Evolutionary conservation across 2,329 filamentous ascomycete species (phyloP), one percentile per base, ranked within the genome.

Genomic region (Scleromitrula shiraiana): DNA sequence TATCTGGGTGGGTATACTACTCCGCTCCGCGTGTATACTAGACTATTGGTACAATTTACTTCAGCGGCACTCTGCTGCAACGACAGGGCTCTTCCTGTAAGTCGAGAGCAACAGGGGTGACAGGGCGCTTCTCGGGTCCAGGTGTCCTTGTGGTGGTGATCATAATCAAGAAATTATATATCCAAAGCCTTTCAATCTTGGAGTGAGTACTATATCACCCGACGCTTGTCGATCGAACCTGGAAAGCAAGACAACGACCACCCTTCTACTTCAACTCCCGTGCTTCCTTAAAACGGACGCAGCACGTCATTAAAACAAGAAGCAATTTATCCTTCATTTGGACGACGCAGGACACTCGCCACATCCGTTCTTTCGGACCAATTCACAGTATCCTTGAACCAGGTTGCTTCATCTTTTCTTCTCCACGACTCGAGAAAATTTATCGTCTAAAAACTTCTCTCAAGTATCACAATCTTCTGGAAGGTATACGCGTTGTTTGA

Each of bases 281-380:
- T 42, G 50, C 48, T 46, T 50, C 53, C 51, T 49, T 52, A 56
- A 59, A 48, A 51, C 36, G 51, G 56, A 54, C 46, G 32, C 54
- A 49, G 54, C 57, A 61, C 60, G 58, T 62, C 61, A 62, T 58
- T 58, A 57, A 59, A 48, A 52, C 52, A 56, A 46, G 39, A 54
- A 56, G 46, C 46, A 59, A 60, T 58, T 58, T 59, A 59, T 46
- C 57, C 54, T 61, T 61, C 56, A 61, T 61, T 56, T 60, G 53
- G 53, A 52, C 54, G 56, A 58, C 45, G 50, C 57, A 56, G 55
- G 52, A 53, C 53, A 57, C 49, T 57, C 55, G 53, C 54, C 55
- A 57, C 53, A 55, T 56, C 52, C 45, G 38, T 41, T 47, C 45
- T 14, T 44, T 49, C 49, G 50, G 52, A 52, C 51, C 55, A 53